Conservation (phyloP, 2,329 filamentous ascomycete species). For the Fusarium sp. region DNA sequence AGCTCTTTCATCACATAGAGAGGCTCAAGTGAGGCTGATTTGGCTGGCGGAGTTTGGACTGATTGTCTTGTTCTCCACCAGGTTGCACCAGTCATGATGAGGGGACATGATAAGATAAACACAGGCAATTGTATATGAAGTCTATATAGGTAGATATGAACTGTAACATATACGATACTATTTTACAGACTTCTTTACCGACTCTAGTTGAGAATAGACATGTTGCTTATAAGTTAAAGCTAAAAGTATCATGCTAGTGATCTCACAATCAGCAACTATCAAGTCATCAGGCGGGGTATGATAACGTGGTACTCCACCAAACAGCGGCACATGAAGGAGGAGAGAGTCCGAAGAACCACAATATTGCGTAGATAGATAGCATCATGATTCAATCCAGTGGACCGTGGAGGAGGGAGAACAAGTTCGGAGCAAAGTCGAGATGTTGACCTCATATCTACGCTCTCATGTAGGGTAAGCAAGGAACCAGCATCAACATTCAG, state of each 20-base stretch:
- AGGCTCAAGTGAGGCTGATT: conserved; percentile 5
- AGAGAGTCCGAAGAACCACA: conserved; percentile 8
- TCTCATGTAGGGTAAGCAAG: conserved; percentile 11
- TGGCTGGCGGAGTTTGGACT: background rate
- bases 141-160: background rate
- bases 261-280: background rate
- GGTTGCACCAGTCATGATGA: conserved; percentile 1
- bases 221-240: background rate
- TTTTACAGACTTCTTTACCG: background rate
- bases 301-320: conserved; percentile 3
- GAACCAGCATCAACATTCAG: background rate
- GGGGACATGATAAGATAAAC: background rate
- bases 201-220: background rate
- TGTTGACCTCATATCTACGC: background rate
- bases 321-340: background rate
- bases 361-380: background rate
- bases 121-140: background rate
- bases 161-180: background rate
- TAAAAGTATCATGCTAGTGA: background rate
- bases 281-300: background rate
- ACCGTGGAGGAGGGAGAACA: background rate
- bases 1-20: background rate
- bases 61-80: conserved; percentile 18
- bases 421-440: background rate
- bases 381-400: background rate